phyloP scores from a whole-genome alignment of 2,329 filamentous ascomycete genomes.

The Fusarium scirpi region DNA sequence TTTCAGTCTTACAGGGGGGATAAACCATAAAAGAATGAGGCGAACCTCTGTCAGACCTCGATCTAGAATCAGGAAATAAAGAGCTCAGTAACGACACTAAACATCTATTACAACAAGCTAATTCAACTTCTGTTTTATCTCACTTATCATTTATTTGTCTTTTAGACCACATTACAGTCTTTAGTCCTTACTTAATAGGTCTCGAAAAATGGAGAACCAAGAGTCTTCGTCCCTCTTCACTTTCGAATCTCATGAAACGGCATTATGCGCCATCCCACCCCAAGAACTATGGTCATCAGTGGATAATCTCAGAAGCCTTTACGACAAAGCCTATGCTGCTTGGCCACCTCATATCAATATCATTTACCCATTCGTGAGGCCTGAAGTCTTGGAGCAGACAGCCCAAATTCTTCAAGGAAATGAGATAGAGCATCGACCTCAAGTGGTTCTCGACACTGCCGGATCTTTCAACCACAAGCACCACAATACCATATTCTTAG shows the following conservation, averaged over 20 bases:
- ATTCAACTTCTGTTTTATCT: background rate
- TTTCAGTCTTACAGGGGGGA: conserved; percentile 1
- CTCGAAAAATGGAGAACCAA: conserved; percentile 28
- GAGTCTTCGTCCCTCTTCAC: background rate
- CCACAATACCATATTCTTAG: conserved; percentile 63
- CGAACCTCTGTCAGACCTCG: background rate
- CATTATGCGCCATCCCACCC: conserved; percentile 70
- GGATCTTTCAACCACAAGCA: conserved; percentile 63
- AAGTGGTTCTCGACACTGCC: conserved; percentile 54
- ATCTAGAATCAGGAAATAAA: background rate
- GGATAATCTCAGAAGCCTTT: conserved; percentile 68
- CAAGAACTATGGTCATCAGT: conserved; percentile 59
- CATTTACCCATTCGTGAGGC: conserved; percentile 72
- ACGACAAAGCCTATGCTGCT: conserved; percentile 70
- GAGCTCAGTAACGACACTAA: background rate
- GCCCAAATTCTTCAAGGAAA: conserved; percentile 47
- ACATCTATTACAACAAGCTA: background rate
- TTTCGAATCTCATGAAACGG: conserved; percentile 65
- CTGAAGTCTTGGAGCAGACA: conserved; percentile 59
- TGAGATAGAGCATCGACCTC: conserved; percentile 21
- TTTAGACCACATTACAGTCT: too few relatives aligned
- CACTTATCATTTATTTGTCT: background rate
- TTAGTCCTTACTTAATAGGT: too few relatives aligned
- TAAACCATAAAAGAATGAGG: background rate
- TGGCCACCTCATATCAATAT: conserved; percentile 78